These are phyloP conservation scores for Harringtonia aguacate DNA, from an alignment of 2,329 filamentous ascomycete genomes.

Conservation along the genomic window DNA sequence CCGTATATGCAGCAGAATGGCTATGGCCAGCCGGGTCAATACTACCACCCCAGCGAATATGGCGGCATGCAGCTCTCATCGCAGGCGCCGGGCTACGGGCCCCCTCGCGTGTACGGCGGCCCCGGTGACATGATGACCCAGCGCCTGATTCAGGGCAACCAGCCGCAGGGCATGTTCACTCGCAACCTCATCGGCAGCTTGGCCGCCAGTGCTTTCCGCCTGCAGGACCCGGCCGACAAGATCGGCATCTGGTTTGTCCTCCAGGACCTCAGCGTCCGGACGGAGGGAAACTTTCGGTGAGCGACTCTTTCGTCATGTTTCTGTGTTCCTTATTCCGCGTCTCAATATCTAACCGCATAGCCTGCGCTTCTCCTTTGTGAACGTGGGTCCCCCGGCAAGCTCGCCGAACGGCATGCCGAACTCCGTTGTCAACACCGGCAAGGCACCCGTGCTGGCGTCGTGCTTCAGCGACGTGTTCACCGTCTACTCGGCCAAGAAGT, in stretches of 20 bases:
- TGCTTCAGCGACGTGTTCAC: constrained; percentile 84
- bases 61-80: constrained; percentile 9
- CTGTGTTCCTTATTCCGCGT: constrained; percentile 1
- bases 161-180: constrained; percentile 78
- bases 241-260: constrained; percentile 94
- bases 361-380: constrained; percentile 66
- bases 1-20: constrained; percentile 17
- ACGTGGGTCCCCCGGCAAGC: constrained; percentile 52
- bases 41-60: constrained; percentile 16
- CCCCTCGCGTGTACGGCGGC: constrained; percentile 16
- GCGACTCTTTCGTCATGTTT: constrained; percentile 14
- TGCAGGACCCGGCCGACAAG: constrained; percentile 69
- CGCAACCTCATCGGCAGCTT: constrained; percentile 90
- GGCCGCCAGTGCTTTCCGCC: constrained; percentile 75
- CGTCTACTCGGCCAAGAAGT: constrained; percentile 95
- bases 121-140: constrained; percentile 22
- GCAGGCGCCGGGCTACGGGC: constrained; percentile 16
- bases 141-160: constrained; percentile 29
- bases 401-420: constrained; percentile 22
- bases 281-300: constrained; percentile 83
- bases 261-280: constrained; percentile 88
- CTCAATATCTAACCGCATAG: constrained; percentile 22
- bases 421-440: constrained; percentile 57
- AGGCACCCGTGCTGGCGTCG: constrained; percentile 71
- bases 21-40: constrained; percentile 22